A percentile compares a stretch with the other conserved stretches of the same genome.
phyloP scores from a whole-genome alignment of 2,329 filamentous ascomycete species.

The Aureobasidium sp. region DNA sequence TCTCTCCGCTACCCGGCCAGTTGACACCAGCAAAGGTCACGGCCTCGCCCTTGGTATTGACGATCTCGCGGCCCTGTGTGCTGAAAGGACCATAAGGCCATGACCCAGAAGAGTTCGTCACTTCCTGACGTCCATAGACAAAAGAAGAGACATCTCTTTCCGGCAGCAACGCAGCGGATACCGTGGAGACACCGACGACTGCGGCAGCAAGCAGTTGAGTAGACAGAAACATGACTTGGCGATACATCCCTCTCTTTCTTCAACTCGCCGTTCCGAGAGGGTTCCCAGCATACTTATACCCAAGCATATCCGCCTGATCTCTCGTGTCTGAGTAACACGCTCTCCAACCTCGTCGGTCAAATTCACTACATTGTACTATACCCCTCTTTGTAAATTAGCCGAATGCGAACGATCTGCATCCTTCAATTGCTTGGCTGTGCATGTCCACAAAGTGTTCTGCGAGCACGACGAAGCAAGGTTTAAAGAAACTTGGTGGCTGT shows the following conservation, averaged over 20 bases:
- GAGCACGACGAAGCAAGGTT: neutral
- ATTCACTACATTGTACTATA: neutral
- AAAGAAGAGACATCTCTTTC: slow-evolving; percentile 2
- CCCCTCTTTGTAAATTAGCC: slow-evolving; percentile 12
- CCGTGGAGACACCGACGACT: neutral
- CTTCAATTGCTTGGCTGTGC: neutral
- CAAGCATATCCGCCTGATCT: neutral
- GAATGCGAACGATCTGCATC: slow-evolving; percentile 2
- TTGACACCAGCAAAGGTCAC: slow-evolving; percentile 49
- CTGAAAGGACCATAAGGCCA: slow-evolving; percentile 21
- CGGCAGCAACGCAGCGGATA: neutral
- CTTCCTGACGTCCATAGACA: neutral
- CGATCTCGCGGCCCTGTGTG: slow-evolving; percentile 25
- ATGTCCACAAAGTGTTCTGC: neutral
- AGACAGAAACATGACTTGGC: neutral
- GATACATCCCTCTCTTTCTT: neutral
- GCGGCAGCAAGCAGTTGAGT: neutral
- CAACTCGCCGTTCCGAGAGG: neutral
- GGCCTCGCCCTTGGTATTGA: slow-evolving; percentile 30
- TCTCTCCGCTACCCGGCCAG: slow-evolving; percentile 55
- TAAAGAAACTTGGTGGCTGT: neutral
- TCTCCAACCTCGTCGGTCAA: neutral
- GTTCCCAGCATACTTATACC: neutral
- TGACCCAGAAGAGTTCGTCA: neutral
- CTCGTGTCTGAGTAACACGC: neutral